Base-by-base conservation (phyloP, 352 stramenopile species). In the Pythium dissimile region DNA sequence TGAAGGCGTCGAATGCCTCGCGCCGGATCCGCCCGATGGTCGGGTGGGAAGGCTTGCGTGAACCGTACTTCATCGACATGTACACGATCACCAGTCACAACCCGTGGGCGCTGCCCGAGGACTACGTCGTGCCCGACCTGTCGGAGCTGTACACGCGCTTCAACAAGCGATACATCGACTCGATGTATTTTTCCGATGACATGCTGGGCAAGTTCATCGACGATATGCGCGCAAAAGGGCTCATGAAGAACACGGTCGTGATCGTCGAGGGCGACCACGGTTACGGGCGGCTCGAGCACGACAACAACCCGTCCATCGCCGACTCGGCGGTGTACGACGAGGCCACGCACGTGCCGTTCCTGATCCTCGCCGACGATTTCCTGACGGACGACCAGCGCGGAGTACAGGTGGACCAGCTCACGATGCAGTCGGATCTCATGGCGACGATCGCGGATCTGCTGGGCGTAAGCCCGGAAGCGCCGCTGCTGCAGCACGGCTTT, bases 51-150 rank as follows among this genome's bases (percentile, higher is more conserved):
- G 77, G 77, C 5, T 69, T 88, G 26, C 71, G 77, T 38, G 72
- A 71, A 52, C 80, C 80, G 55, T 88, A 76, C 51, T 90, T 90
- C 62, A 88, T 90, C 38, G 71, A 90, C 52, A 86, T 87, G 73
- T 88, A 90, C 66, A 84, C 67, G 51, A 89, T 87, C 62, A 78
- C 80, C 54, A 87, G 75, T 60, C 77, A 88, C 59, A 84, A 83
- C 50, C 80, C 80, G 37, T 87, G 75, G 76, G 64, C 65, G 12
- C 37, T 86, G 12, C 77, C 80, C 7, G 42, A 66, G 20, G 76
- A 71, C 34, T 89, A 84, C 61, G 31, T 72, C 1, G 39, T 53
- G 7, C 75, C 80, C 0, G 71, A 87, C 30, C 57, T 89, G 18
- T 73, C 71, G 5, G 72, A 63, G 11, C 41, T 88, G 37, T 86